Percentiles rank a stretch among this genome's conserved stretches.
Conservation (phyloP, 2,329 filamentous ascomycete genomes). For the Neonectria magnoliae region DNA sequence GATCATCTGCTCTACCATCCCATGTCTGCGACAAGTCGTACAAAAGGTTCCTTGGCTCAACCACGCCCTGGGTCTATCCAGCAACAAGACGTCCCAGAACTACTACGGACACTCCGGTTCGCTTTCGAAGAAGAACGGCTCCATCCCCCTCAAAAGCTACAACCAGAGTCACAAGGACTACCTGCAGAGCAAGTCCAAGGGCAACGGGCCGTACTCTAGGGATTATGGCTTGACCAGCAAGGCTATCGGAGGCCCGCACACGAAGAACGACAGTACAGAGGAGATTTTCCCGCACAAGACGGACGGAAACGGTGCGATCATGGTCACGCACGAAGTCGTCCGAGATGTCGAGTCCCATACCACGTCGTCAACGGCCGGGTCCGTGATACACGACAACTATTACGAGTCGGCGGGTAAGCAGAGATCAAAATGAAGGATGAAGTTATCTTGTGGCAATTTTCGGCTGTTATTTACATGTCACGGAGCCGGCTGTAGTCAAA, state of each 20-base stretch:
- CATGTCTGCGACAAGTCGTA: slow-evolving; percentile 44
- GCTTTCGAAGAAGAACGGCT: slow-evolving; percentile 23
- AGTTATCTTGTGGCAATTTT: neutral
- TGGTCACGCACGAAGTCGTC: slow-evolving; percentile 31
- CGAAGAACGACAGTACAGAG: slow-evolving; percentile 34
- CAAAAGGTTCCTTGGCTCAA: slow-evolving; percentile 44
- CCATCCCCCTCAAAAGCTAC: slow-evolving; percentile 30
- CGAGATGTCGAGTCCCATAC: slow-evolving; percentile 29
- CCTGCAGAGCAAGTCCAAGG: slow-evolving; percentile 23
- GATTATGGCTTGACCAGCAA: slow-evolving; percentile 31
- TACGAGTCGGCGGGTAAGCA: slow-evolving; percentile 7
- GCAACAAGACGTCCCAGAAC: slow-evolving; percentile 25
- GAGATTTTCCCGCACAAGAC: slow-evolving; percentile 36
- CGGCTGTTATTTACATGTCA: slow-evolving; percentile 3
- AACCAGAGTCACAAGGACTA: slow-evolving; percentile 26
- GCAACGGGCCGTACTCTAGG: neutral
- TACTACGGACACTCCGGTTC: slow-evolving; percentile 20
- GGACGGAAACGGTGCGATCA: slow-evolving; percentile 33
- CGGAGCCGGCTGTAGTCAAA: neutral
- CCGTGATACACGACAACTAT: slow-evolving; percentile 17
- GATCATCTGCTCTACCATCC: slow-evolving; percentile 47
- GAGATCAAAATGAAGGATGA: neutral
- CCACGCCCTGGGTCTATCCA: slow-evolving; percentile 43
- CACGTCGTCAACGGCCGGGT: slow-evolving; percentile 19
- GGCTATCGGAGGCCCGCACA: slow-evolving; percentile 29